phyloP scores from a whole-genome alignment of 495 filamentous ascomycete species.

The Glutinoglossum americanum region DNA sequence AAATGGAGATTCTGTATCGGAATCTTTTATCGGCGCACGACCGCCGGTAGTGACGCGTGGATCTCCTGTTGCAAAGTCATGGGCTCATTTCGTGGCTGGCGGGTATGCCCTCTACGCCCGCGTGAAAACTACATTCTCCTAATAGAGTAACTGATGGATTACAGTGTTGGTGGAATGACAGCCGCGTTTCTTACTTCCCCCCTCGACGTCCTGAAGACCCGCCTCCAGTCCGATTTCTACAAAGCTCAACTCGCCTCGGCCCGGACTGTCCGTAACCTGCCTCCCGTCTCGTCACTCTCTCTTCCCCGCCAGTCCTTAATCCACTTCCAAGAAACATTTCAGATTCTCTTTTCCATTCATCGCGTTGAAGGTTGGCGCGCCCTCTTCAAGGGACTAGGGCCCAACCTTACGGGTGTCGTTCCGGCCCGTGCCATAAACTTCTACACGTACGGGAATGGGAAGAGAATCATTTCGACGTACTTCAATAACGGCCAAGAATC shows the following conservation, averaged over 20 bases:
- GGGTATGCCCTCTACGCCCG: constrained; percentile 31
- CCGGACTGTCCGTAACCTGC: constrained; percentile 25
- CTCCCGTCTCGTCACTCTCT: constrained; percentile 23
- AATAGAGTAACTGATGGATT: not conserved
- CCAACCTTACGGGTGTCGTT: constrained; percentile 70
- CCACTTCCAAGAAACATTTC: constrained; percentile 56
- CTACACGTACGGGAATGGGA: constrained; percentile 74
- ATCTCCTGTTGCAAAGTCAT: constrained; percentile 46
- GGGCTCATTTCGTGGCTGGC: constrained; percentile 76
- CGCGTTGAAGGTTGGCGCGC: constrained; percentile 59
- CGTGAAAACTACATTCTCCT: not conserved
- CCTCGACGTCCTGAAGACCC: constrained; percentile 76
- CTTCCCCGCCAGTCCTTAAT: constrained; percentile 27
- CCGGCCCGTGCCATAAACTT: constrained; percentile 78
- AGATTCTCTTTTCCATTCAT: constrained; percentile 60
- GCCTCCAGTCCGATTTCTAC: constrained; percentile 81
- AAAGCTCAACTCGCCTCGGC: constrained; percentile 35
- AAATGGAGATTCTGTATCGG: constrained; percentile 32
- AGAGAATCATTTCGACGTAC: constrained; percentile 45
- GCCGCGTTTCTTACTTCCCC: constrained; percentile 69
- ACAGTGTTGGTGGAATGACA: constrained; percentile 69
- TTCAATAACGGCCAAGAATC: constrained; percentile 44
- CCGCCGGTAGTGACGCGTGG: constrained; percentile 16
- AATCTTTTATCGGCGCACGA: constrained; percentile 15
- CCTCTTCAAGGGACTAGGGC: constrained; percentile 74